Conservation (phyloP, 352 stramenopile species). For the Pythium angustatum region DNA sequence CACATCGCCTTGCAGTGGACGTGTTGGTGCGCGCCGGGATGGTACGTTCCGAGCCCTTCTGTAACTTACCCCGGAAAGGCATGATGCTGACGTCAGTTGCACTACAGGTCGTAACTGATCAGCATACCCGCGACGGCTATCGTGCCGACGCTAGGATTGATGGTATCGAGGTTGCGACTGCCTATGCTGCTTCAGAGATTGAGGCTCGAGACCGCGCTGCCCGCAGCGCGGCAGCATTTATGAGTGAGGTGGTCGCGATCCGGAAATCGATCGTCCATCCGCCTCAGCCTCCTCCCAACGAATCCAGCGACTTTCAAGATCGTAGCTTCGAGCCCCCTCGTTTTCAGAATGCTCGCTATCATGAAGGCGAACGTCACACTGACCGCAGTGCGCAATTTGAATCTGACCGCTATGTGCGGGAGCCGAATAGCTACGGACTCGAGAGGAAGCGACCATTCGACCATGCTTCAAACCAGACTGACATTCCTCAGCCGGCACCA, state of each 20-base stretch:
- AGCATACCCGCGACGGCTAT: neutral
- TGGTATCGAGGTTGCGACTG: conserved; percentile 9
- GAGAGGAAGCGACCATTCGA: conserved; percentile 14
- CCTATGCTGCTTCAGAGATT: neutral
- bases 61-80: neutral
- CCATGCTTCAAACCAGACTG: neutral
- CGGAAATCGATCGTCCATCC: conserved; percentile 2
- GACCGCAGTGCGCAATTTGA: neutral
- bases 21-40: conserved; percentile 17
- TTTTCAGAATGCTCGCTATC: neutral
- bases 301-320: neutral
- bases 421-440: neutral
- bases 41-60: conserved; percentile 8
- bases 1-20: conserved; percentile 15
- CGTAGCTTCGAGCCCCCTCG: neutral
- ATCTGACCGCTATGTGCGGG: neutral
- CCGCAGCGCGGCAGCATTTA: conserved; percentile 9
- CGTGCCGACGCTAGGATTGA: conserved; percentile 9
- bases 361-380: neutral
- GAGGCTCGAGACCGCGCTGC: conserved; percentile 3
- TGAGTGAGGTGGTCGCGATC: conserved; percentile 26
- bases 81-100: neutral
- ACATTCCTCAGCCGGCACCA: neutral
- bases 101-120: neutral
- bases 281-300: neutral